Conservation (phyloP, 306 rosid genomes). For the Vigna reflexopilosa region DNA sequence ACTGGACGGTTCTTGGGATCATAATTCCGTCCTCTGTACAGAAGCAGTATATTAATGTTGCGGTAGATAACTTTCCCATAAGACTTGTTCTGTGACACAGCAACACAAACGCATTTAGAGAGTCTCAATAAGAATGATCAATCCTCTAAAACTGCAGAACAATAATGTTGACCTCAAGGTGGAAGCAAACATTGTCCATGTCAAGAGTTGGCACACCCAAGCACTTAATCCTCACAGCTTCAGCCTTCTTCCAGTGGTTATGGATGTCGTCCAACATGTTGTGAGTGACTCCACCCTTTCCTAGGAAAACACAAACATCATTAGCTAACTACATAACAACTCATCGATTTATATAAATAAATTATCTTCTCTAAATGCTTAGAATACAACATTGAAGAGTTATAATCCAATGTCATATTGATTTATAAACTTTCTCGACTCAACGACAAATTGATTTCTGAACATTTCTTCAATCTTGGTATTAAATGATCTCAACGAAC, state of each 20-base stretch:
- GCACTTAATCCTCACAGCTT: conserved; percentile 96
- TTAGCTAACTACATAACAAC: conserved; percentile 17
- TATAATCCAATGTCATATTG: too few relatives aligned
- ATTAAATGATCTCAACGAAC: too few relatives aligned
- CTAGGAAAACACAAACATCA: conserved; percentile 53
- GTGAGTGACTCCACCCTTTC: conserved; percentile 92
- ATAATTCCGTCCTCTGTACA: conserved; percentile 82
- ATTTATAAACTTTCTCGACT: too few relatives aligned
- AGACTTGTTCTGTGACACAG: conserved; percentile 75
- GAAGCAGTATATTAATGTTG: conserved; percentile 71
- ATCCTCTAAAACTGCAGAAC: background rate
- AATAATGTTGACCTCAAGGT: conserved; percentile 70
- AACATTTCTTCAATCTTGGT: too few relatives aligned
- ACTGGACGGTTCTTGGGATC: conserved; percentile 70
- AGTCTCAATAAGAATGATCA: conserved; percentile 27
- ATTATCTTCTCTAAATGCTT: conserved; percentile 3
- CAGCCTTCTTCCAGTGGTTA: conserved; percentile 92
- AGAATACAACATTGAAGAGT: background rate
- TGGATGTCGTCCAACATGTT: conserved; percentile 91
- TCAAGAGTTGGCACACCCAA: conserved; percentile 97
- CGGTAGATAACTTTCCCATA: conserved; percentile 76
- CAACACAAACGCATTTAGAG: conserved; percentile 36
- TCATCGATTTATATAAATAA: background rate
- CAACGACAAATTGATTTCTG: too few relatives aligned
- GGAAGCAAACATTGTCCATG: conserved; percentile 90